Evolutionary conservation across 495 filamentous ascomycete genomes (phyloP), one percentile per base, ranked within the genome.

Genomic region (Talaromyces ruber): DNA sequence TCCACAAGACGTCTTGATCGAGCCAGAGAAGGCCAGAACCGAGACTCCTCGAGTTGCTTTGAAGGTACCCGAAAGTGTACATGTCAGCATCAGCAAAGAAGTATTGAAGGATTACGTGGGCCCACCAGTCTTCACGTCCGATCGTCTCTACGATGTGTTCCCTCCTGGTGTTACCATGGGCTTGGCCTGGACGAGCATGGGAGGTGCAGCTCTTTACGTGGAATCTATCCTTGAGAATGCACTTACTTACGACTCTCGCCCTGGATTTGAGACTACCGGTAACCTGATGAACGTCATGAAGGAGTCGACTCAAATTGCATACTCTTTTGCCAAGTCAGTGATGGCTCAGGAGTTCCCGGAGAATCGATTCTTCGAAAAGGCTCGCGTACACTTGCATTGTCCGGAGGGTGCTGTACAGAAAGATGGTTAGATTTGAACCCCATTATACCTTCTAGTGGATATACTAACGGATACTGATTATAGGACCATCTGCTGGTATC

Each of bases 141-240:
- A 99, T 74, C 86, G 95, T 55, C 82, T 99, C 60, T 99, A 97
- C 76, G 95, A 98, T 68, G 84, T 84, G 43, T 96, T 93, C 61
- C 95, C 95, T 7, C 85, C 94, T n/a, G 95, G 95, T 72, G 95
- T 99, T 37, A 92, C 92, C 39, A 99, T 99, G 95, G 95, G 95
- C 64, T 86, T 99, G 60, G 95, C 95, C 55, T 97, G 93, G 93
- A 98, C 95, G n/a, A 88, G 87, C 69, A 89, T 99, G 85, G 95
- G 95, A 67, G 95, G 95, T 66, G 89, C 94, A 4, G 95, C 93
- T 21, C 83, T 99, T 63, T 99, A 99, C 72, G 89, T 98, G 62
- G 95, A 99, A 76, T 95, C 92, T 11, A 97, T 99, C 66, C 79
- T 99, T 62, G 93, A 98, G 68, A 88, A 84, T 61, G 81, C 88